Percentiles rank a stretch among this genome's conserved stretches.
Conservation (phyloP, 2,329 filamentous ascomycete genomes). For the Tolypocladium tropicale region DNA sequence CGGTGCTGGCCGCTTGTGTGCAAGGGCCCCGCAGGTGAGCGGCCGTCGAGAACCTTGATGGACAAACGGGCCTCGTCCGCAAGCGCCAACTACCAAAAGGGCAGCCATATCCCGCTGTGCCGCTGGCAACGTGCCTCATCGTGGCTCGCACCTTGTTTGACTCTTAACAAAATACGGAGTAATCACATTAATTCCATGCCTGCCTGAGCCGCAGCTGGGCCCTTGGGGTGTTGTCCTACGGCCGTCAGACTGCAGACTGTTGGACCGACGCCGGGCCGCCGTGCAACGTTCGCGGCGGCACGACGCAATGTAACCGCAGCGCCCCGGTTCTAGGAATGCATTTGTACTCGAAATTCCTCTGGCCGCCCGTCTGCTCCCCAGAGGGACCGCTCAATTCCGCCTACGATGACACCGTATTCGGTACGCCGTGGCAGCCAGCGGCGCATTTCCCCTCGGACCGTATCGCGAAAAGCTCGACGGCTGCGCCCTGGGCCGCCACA, state of each 20-base stretch:
- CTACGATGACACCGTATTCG: too few species aligned
- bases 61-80: background rate
- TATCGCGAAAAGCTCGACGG: background rate
- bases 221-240: too few species aligned
- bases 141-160: too few species aligned
- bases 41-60: constrained; percentile 5
- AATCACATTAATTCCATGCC: too few species aligned
- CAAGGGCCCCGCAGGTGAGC: background rate
- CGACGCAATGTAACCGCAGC: background rate
- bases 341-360: background rate
- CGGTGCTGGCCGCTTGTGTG: background rate
- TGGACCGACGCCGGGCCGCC: background rate
- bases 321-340: background rate
- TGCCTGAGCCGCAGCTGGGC: too few species aligned
- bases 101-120: background rate
- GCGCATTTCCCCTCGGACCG: background rate
- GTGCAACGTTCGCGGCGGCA: background rate
- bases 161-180: too few species aligned
- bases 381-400: too few species aligned
- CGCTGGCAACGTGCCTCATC: too few species aligned
- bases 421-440: background rate
- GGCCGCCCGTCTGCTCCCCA: background rate
- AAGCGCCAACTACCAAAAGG: background rate
- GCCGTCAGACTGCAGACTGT: background rate
- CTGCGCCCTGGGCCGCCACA: background rate